Percentiles rank a stretch among this genome's conserved stretches.
Conservation (phyloP, 1,284 basidiomycete genomes). For the Cryptococcus floricola region DNA sequence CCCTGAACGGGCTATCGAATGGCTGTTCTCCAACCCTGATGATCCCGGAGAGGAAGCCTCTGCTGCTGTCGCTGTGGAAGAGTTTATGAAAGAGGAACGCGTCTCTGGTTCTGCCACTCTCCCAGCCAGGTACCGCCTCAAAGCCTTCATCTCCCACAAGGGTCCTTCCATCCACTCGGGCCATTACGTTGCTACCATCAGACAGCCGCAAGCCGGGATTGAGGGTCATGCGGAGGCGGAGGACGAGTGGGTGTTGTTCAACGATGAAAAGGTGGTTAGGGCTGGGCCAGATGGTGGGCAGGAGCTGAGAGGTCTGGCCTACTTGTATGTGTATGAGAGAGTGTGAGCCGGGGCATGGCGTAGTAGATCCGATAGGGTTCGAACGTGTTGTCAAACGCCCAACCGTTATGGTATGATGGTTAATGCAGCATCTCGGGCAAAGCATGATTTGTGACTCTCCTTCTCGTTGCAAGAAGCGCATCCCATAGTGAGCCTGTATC, state of each 20-base stretch:
- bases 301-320: slow-evolving; percentile 74
- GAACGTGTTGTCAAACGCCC: too few species aligned
- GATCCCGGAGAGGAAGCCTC: slow-evolving; percentile 62
- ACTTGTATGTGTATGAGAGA: slow-evolving; percentile 82
- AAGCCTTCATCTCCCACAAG: slow-evolving; percentile 95
- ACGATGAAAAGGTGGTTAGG: slow-evolving; percentile 91
- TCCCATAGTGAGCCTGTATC: too few species aligned
- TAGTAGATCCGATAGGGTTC: too few species aligned
- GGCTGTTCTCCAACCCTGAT: slow-evolving; percentile 94
- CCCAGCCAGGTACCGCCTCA: slow-evolving; percentile 75
- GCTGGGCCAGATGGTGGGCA: slow-evolving; percentile 59
- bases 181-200: slow-evolving; percentile 62
- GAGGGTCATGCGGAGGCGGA: slow-evolving; percentile 40
- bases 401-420: too few species aligned
- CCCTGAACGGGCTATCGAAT: slow-evolving; percentile 83
- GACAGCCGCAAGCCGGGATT: slow-evolving; percentile 38
- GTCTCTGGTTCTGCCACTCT: slow-evolving; percentile 57
- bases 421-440: too few species aligned
- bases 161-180: slow-evolving; percentile 92
- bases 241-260: slow-evolving; percentile 79
- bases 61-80: slow-evolving; percentile 17
- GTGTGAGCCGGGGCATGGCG: slow-evolving; percentile 10
- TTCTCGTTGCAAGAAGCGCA: too few species aligned
- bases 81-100: slow-evolving; percentile 13
- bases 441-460: too few species aligned